Percentiles rank a stretch among this genome's conserved stretches.
Conservation (phyloP, 257 asterid species). For the Salvia hispanica region DNA sequence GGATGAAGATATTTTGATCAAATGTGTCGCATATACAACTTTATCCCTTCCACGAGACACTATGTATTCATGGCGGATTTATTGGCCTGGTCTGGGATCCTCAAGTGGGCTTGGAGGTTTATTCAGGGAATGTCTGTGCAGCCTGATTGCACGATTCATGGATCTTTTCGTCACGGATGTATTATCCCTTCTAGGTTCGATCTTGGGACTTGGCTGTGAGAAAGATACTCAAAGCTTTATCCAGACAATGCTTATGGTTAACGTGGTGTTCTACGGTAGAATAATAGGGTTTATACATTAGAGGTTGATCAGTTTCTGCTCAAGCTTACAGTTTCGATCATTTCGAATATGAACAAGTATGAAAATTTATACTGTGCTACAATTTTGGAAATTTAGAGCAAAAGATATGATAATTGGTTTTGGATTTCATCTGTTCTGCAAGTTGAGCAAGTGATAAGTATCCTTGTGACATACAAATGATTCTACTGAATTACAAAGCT, state of each 20-base stretch:
- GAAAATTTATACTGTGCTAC: neutral
- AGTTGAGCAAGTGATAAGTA: neutral
- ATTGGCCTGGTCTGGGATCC: conserved; percentile 56
- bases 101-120: conserved; percentile 56
- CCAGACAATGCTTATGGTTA: conserved; percentile 53
- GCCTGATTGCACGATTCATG: conserved; percentile 44
- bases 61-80: conserved; percentile 62
- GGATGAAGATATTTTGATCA: conserved; percentile 53
- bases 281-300: neutral
- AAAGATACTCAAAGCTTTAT: conserved; percentile 52
- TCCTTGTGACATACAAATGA: neutral
- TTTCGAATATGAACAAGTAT: neutral
- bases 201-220: conserved; percentile 52
- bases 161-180: conserved; percentile 61
- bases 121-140: too few species aligned
- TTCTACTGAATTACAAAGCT: neutral
- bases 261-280: conserved; percentile 27
- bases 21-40: conserved; percentile 41
- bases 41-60: conserved; percentile 52
- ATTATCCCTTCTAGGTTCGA: conserved; percentile 50
- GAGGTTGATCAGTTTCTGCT: conserved; percentile 10
- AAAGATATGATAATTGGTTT: neutral
- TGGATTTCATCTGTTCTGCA: neutral
- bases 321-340: neutral
- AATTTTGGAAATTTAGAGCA: too few species aligned